Percentiles rank a stretch among this genome's conserved stretches.
Evolutionary conservation across 495 filamentous ascomycete species (phyloP).

Genomic region (Lichina pygmaea): DNA sequence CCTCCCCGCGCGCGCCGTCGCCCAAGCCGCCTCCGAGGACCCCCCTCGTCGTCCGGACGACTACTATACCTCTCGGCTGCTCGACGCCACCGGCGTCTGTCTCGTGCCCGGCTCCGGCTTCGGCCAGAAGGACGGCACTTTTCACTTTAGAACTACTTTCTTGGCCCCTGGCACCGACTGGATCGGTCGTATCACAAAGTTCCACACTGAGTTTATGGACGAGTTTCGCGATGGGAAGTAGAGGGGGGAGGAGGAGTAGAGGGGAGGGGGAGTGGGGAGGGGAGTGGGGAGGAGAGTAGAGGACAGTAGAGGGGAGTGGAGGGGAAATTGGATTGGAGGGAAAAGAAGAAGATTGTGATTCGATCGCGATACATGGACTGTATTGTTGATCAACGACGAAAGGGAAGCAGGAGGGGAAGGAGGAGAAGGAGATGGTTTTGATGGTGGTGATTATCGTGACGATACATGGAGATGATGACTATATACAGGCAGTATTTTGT

Average conservation of each 20-base stretch:
- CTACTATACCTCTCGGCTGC: constrained; percentile 71
- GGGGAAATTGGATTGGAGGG: not conserved
- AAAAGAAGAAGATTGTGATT: not conserved
- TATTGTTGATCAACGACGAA: too few relatives aligned
- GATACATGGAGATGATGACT: too few relatives aligned
- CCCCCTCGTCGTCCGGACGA: constrained; percentile 43
- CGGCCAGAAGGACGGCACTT: constrained; percentile 69
- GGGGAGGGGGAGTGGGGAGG: not conserved
- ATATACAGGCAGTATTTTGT: too few relatives aligned
- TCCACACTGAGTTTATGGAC: constrained; percentile 77
- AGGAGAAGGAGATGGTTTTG: too few relatives aligned
- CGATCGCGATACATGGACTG: too few relatives aligned
- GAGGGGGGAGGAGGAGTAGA: not conserved
- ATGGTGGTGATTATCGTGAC: too few relatives aligned
- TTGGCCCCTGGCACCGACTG: constrained; percentile 87
- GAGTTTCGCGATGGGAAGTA: constrained; percentile 24
- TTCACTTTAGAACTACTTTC: constrained; percentile 95
- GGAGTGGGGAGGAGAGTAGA: not conserved
- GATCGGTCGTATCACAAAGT: constrained; percentile 66
- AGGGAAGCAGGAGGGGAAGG: not conserved
- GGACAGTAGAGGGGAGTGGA: not conserved
- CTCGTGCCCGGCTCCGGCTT: constrained; percentile 82
- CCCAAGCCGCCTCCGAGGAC: constrained; percentile 43
- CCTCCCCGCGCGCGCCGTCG: constrained; percentile 44
- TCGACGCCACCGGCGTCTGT: constrained; percentile 91